Percentiles rank a stretch among this genome's conserved stretches.
phyloP scores from a whole-genome alignment of 228 moss, liverwort and hornwort genomes.

The Sphagnum magellanicum region DNA sequence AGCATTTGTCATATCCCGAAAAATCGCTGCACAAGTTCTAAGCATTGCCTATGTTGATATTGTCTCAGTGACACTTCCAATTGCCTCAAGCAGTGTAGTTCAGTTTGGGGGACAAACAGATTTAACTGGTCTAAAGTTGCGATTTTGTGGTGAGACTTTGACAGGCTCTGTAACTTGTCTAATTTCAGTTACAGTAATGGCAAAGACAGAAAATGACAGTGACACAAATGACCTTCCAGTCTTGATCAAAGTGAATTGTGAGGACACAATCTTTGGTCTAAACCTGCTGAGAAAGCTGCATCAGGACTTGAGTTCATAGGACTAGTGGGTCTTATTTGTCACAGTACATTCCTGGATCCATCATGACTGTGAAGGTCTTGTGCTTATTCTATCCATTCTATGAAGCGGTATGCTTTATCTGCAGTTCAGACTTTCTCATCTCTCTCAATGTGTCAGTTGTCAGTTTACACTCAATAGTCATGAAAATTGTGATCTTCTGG shows the following conservation, averaged over 20 bases:
- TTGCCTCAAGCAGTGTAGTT: slow-evolving; percentile 7
- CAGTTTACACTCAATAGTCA: no score
- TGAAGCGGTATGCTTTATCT: no score
- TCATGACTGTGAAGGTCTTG: no score
- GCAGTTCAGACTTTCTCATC: no score
- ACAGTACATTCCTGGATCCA: no score
- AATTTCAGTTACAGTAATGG: slow-evolving; percentile 48
- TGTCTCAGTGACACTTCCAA: slow-evolving; percentile 62
- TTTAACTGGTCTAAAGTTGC: slow-evolving; percentile 56
- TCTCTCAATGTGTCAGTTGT: no score
- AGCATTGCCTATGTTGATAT: slow-evolving; percentile 60
- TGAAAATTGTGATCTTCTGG: no score
- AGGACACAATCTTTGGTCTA: slow-evolving; percentile 79
- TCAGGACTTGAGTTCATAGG: slow-evolving; percentile 59
- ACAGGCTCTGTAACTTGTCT: slow-evolving; percentile 52
- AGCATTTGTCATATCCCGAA: slow-evolving; percentile 49
- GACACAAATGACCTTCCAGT: slow-evolving; percentile 28
- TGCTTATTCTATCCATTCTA: no score
- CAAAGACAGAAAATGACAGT: slow-evolving; percentile 13
- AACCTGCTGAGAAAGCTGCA: slow-evolving; percentile 84
- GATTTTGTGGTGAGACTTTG: slow-evolving; percentile 80
- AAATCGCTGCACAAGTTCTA: slow-evolving; percentile 56
- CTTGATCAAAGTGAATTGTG: slow-evolving; percentile 82
- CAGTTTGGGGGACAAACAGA: slow-evolving; percentile 7
- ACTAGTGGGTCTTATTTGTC: neutral